Evolutionary conservation across 179 eudicot genomes (phyloP).

Genomic region (Actinidia arguta): DNA sequence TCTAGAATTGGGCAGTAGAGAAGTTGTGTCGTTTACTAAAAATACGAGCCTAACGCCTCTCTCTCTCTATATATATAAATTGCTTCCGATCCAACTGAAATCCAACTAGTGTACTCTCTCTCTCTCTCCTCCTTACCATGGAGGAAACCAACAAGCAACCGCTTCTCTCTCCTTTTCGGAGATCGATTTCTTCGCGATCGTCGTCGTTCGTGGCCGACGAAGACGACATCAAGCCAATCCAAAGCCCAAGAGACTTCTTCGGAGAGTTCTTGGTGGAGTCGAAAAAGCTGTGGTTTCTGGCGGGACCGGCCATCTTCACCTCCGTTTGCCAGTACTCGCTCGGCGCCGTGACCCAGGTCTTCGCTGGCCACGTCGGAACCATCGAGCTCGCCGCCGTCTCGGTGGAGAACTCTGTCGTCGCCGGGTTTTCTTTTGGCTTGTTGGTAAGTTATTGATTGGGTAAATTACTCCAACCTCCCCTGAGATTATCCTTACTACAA

Average conservation of each 20-base stretch:
- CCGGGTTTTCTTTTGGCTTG: conserved; percentile 54
- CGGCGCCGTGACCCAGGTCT: conserved; percentile 59
- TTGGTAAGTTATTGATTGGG: too few species aligned
- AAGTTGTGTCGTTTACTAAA: too few species aligned
- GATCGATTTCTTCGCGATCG: conserved; percentile 1
- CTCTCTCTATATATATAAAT: too few species aligned
- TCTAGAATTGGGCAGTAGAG: too few species aligned
- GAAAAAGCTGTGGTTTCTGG: conserved; percentile 53
- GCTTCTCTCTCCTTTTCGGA: conserved; percentile 10
- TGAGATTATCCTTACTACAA: too few species aligned
- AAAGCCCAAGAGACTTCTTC: conserved; percentile 21
- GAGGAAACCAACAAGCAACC: conserved; percentile 17
- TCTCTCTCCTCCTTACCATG: conserved; percentile 1
- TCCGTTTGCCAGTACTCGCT: conserved; percentile 56
- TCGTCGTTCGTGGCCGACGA: conserved; percentile 29
- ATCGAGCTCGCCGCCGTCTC: conserved; percentile 60
- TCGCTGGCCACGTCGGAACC: conserved; percentile 67
- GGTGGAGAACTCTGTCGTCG: conserved; percentile 52
- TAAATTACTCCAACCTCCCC: too few species aligned
- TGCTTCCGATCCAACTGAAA: too few species aligned
- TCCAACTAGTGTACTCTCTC: too few species aligned
- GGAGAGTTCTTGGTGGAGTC: conserved; percentile 38
- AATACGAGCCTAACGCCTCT: too few species aligned
- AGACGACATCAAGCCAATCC: conserved; percentile 38
- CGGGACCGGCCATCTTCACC: conserved; percentile 63